These are phyloP conservation scores for Forsythia suspensa DNA, from an alignment of 257 asterid genomes.

Conservation along the genomic window DNA sequence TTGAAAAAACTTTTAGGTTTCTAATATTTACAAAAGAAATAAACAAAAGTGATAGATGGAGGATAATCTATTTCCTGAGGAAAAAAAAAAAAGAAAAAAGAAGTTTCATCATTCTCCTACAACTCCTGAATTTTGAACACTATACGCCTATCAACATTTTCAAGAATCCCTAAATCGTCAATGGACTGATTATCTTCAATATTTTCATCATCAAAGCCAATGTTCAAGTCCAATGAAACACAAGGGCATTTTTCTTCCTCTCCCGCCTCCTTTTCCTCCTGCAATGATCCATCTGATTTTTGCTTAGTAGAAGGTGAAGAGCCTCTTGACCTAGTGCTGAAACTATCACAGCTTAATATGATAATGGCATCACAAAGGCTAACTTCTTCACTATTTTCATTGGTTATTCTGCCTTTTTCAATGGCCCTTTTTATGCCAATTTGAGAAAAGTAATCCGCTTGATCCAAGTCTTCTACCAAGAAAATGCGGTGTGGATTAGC, in stretches of 20 bases:
- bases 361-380: constrained; percentile 67
- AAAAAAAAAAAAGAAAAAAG: no score
- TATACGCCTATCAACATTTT: constrained; percentile 60
- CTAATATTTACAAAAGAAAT: not conserved
- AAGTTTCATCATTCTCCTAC: not conserved
- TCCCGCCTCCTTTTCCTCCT: not conserved
- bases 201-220: constrained; percentile 35
- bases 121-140: constrained; percentile 36
- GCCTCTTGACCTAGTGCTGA: constrained; percentile 42
- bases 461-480: constrained; percentile 61
- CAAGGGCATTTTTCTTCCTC: constrained; percentile 20
- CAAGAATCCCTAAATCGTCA: constrained; percentile 59
- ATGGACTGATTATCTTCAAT: constrained; percentile 29
- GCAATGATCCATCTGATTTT: constrained; percentile 12
- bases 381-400: constrained; percentile 49
- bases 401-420: constrained; percentile 48
- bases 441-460: constrained; percentile 44
- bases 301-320: constrained; percentile 45
- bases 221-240: constrained; percentile 60
- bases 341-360: constrained; percentile 53
- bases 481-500: constrained; percentile 69
- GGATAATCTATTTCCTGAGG: not conserved
- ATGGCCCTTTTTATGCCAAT: constrained; percentile 53
- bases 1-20: not conserved
- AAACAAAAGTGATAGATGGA: not conserved